Base-by-base conservation (phyloP, 768 basidiomycete genomes). In the Leucocoprinus birnbaumii region DNA sequence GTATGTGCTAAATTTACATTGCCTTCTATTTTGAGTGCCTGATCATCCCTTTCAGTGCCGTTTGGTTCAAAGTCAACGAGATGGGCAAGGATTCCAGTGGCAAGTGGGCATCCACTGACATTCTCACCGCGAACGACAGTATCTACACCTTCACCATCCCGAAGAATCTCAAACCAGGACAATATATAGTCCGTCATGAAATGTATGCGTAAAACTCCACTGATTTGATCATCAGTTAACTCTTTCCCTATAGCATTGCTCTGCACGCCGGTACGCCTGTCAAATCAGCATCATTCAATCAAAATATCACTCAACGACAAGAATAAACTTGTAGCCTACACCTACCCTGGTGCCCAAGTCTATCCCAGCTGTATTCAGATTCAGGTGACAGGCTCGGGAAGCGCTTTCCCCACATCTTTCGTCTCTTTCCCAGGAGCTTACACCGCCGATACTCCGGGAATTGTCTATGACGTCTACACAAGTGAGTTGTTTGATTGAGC, bases 21-120 rank as follows among this genome's bases (percentile, higher is more conserved):
- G 6, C 24, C 2, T 44, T 44, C 11, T 8, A 42, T 18, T 22
- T n/a, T 31, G 6, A 14, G 11, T 16, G 18, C n/a, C 34, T n/a
- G 31, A 22, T 3, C 21, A 1, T 16, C 19, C 3, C 31, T 25
- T n/a, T 25, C 35, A 77, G 75, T 41, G 71, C 73, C 9, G 77
- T 78, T 6, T 79, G 77, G 78, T 78, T 77, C 74, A 79, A 79
- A 61, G 69, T 79, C 11, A 70, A 69, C 22, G 63, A 79, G 46
- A 48, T 66, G 31, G 79, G 79, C 24, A 77, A 77, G 62, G 68
- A 65, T n/a, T 58, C 72, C 3, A 68, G 68, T 43, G 78, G 76
- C 14, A 66, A 66, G 46, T 77, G 76, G 78, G 77, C 75, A 3
- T 65, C 75, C 16, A 71, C 74, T 1, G 71, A 73, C 49, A 51